A percentile compares a stretch with the other conserved stretches of the same genome.
phyloP scores from a whole-genome alignment of 371 early-diverging fungal genomes.

The Smittium culicis region DNA sequence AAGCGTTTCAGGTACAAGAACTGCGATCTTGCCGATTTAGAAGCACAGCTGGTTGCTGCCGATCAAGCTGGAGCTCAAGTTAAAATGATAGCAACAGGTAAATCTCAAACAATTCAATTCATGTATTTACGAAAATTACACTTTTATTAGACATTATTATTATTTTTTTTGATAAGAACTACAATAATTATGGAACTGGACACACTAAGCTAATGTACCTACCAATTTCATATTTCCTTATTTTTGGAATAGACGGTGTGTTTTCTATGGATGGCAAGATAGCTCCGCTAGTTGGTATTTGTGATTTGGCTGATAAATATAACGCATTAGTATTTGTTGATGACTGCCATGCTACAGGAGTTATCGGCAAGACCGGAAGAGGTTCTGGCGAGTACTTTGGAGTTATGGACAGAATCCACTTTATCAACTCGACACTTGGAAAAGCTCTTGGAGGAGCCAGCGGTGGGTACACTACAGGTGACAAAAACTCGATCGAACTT shows the following conservation, averaged over 20 bases:
- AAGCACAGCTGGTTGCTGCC: slow-evolving; percentile 34
- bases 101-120: no score
- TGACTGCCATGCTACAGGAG: slow-evolving; percentile 50
- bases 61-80: slow-evolving; percentile 35
- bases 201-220: no score
- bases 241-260: slow-evolving; percentile 41
- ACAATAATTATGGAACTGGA: no score
- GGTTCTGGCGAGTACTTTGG: slow-evolving; percentile 45
- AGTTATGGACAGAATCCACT: slow-evolving; percentile 39
- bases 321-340: slow-evolving; percentile 44
- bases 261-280: slow-evolving; percentile 52
- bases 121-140: no score
- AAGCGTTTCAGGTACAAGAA: slow-evolving; percentile 43
- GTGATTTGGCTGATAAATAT: slow-evolving; percentile 46
- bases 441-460: slow-evolving; percentile 51
- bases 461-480: slow-evolving; percentile 46
- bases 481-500: slow-evolving; percentile 34
- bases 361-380: slow-evolving; percentile 40
- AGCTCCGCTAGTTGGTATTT: slow-evolving; percentile 41
- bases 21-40: slow-evolving; percentile 40
- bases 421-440: slow-evolving; percentile 49
- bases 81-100: slow-evolving; percentile 38
- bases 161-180: no score
- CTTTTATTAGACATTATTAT: no score
- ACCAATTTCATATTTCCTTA: background rate